Conservation (phyloP, 192 early-diverging fungal genomes). For the Coemansia sp. region DNA sequence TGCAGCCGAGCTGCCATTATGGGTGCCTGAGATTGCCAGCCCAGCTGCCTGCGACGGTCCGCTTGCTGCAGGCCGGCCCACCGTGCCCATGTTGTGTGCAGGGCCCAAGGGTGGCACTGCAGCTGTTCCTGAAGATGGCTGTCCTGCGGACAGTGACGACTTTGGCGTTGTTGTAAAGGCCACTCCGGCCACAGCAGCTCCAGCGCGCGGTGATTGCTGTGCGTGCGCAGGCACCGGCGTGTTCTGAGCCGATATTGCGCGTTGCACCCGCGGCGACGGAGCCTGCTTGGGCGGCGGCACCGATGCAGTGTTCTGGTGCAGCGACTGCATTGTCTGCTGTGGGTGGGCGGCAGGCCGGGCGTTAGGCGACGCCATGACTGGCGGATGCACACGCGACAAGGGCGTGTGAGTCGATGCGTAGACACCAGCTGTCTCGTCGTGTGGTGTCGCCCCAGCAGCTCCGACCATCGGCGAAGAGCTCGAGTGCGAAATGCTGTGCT, state of each 20-base stretch:
- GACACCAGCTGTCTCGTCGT: slow-evolving; percentile 12
- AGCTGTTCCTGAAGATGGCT: neutral
- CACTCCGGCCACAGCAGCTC: slow-evolving; percentile 4
- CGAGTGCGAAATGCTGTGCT: slow-evolving; percentile 17
- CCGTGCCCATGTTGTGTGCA: slow-evolving; percentile 19
- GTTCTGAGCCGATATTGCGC: slow-evolving; percentile 41
- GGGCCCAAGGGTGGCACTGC: slow-evolving; percentile 19
- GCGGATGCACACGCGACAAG: slow-evolving; percentile 25
- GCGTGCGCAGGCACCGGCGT: slow-evolving; percentile 17
- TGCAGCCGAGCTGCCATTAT: neutral
- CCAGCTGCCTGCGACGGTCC: slow-evolving; percentile 7
- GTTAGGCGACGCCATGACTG: slow-evolving; percentile 34
- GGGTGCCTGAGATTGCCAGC: slow-evolving; percentile 11
- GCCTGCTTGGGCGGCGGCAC: slow-evolving; percentile 32
- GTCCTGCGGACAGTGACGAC: neutral
- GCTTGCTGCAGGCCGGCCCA: neutral
- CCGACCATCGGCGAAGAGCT: slow-evolving; percentile 26
- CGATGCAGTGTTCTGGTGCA: slow-evolving; percentile 42
- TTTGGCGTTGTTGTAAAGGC: slow-evolving; percentile 21
- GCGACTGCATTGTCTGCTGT: slow-evolving; percentile 33
- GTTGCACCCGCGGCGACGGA: slow-evolving; percentile 36
- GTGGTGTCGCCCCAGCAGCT: slow-evolving; percentile 8
- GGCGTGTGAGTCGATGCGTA: slow-evolving; percentile 20
- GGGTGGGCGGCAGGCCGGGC: slow-evolving; percentile 19
- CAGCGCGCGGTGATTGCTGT: slow-evolving; percentile 26